phyloP scores from a whole-genome alignment of 768 basidiomycete genomes.

The Pleurotus djamor region DNA sequence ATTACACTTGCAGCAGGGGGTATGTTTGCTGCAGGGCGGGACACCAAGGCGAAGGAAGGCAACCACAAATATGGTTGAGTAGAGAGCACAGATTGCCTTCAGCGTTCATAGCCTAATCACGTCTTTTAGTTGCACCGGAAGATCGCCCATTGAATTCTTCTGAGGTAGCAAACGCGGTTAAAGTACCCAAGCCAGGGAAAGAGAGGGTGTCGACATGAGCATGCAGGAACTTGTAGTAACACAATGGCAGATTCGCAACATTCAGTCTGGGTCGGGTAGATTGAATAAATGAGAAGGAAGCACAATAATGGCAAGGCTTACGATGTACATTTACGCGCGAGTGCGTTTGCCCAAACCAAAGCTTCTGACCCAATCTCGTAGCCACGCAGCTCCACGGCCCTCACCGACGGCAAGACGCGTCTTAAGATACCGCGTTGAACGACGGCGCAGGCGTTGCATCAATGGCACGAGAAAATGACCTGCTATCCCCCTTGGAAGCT shows the following conservation, averaged over 20 bases:
- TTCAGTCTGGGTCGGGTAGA: neutral
- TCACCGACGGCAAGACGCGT: constrained; percentile 24
- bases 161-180: neutral
- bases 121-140: neutral
- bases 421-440: constrained; percentile 24
- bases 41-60: constrained; percentile 10
- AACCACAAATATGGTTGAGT: neutral
- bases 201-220: neutral
- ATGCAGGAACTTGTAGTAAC: neutral
- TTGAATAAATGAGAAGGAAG: no score
- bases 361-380: constrained; percentile 31
- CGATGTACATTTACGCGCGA: neutral
- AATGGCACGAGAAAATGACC: constrained; percentile 43
- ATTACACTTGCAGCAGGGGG: constrained; percentile 8
- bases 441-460: constrained; percentile 28
- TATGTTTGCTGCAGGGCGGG: constrained; percentile 8
- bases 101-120: neutral
- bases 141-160: neutral
- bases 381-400: constrained; percentile 38
- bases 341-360: constrained; percentile 15
- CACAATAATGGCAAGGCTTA: neutral
- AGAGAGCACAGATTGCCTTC: neutral
- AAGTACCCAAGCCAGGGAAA: neutral
- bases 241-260: neutral
- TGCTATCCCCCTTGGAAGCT: constrained; percentile 38